phyloP scores from a whole-genome alignment of 345 rosid genomes.

The Citrus sp. region DNA sequence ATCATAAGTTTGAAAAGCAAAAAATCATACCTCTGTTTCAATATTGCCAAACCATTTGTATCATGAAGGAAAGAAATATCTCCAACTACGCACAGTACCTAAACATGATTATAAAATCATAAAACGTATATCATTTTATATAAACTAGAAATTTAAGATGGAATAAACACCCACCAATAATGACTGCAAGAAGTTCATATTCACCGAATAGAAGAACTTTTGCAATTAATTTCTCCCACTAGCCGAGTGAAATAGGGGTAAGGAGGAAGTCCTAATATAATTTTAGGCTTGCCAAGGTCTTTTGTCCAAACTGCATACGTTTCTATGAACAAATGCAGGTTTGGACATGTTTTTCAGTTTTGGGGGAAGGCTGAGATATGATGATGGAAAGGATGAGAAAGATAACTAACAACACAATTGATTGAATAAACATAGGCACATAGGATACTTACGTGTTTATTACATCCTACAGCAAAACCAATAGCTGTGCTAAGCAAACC shows the following conservation, averaged over 20 bases:
- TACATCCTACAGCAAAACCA: slow-evolving; percentile 92
- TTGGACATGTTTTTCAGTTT: not conserved
- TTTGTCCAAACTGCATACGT: not conserved
- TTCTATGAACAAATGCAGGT: not conserved
- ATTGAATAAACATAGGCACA: not conserved
- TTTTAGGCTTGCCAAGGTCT: not conserved
- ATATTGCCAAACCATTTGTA: slow-evolving; percentile 86
- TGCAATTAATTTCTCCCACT: not conserved
- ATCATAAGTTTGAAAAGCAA: not conserved
- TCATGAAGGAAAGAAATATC: slow-evolving; percentile 97
- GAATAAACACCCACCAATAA: not conserved
- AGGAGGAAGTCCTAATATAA: not conserved
- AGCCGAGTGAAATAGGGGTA: not conserved
- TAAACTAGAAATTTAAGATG: not conserved
- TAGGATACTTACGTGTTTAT: slow-evolving; percentile 53
- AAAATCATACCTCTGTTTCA: slow-evolving; percentile 60
- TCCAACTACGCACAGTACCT: slow-evolving; percentile 83
- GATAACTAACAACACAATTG: not conserved
- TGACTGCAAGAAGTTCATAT: not conserved
- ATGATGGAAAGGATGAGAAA: not conserved
- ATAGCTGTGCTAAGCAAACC: slow-evolving; percentile 91
- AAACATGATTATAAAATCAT: slow-evolving; percentile 7
- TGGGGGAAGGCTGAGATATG: not conserved
- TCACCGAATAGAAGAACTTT: not conserved
- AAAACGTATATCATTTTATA: not conserved